Base-by-base conservation (phyloP, 1,139 yeast genomes). In the Magnusiomyces tetraspermus region DNA sequence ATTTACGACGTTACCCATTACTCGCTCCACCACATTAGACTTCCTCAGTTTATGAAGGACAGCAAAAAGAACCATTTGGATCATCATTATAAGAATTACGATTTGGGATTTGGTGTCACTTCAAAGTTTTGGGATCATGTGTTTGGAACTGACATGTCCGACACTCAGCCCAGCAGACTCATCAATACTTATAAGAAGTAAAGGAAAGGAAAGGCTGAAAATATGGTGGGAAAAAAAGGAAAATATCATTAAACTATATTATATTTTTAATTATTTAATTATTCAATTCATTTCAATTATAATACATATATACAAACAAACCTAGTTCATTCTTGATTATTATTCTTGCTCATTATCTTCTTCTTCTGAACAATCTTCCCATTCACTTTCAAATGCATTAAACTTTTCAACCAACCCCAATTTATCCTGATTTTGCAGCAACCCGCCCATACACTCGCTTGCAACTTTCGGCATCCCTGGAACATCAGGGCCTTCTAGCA, bases 61-160 rank as follows among this genome's bases (percentile, higher is more conserved):
- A 73, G 88, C 64, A 92, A 92, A 72, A 86, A 85, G 51, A 83
- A 87, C 66, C 99, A 92, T 70, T 77, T 92, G 70, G 97, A 90
- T 68, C 99, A 92, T 69, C 99, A 92, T 67, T 92, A 92, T 75
- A 90, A 90, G 74, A 90, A 94, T 70, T 94, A 87, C 69, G 96
- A 92, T 69, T 72, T 89, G 64, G 99, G 97, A 1, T 92, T 88
- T 62, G 99, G 99, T 61, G 97, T 92, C 56, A 87, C 97, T 44
- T 79, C 89, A 57, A 80, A 79, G 71, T 88, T 88, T 70, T 92
- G 98, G 98, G 98, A 92, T 69, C 78, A 74, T 46, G 86, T 92
- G 17, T 92, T 94, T 68, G 85, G 84, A 52, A 92, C 97, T 45
- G 76, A 74, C 54, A 66, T 81, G 55, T 63, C 61, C 3, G 66